Base-by-base conservation (phyloP, 164 flowering plant genomes). In the Cinnamomum chago region DNA sequence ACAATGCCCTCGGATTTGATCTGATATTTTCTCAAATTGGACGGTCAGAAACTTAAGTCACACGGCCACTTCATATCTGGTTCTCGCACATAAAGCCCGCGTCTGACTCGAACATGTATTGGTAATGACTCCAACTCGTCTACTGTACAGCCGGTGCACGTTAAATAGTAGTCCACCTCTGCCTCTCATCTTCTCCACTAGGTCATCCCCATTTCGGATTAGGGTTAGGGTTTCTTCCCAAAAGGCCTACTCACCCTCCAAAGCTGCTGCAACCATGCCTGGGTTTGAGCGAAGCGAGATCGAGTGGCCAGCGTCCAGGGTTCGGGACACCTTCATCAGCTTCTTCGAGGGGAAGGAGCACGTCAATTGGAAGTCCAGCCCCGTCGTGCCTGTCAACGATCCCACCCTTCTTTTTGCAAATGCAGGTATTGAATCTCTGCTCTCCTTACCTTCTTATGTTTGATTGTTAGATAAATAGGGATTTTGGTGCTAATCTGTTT, bases 321-420 rank as follows among this genome's bases (percentile, higher is more conserved):
- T 92, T 1, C 83, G 99, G 75, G 93, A 91, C 24, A 92, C 97
- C 9, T 96, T 89, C 77, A 22, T 94, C 70, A 74, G 67, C n/a
- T 96, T 86, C 84, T 93, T 92, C 73, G 84, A 89, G 68, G 88
- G 62, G n/a, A 93, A 89, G 80, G 68, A 55, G 12, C 99, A 96
- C 65, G 82, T 80, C 3, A 62, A 85, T 58, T 93, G 97, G 95
- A 83, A 71, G 51, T 96, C 99, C 3, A 96, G 99, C 75, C 94
- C 95, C 11, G 98, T 93, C 22, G 97, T 95, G 35, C 99, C 97
- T 13, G 76, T 73, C 72, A 91, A 92, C 70, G 98, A 93, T 50
- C 98, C 99, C 15, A 96, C 99, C 67, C 91, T 95, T 18, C 94
- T 95, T 70, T 96, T 96, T 70, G 97, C 97, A 5, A 96, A 96